phyloP scores from a whole-genome alignment of 495 filamentous ascomycete genomes.

The Chaetomium cochliodes region DNA sequence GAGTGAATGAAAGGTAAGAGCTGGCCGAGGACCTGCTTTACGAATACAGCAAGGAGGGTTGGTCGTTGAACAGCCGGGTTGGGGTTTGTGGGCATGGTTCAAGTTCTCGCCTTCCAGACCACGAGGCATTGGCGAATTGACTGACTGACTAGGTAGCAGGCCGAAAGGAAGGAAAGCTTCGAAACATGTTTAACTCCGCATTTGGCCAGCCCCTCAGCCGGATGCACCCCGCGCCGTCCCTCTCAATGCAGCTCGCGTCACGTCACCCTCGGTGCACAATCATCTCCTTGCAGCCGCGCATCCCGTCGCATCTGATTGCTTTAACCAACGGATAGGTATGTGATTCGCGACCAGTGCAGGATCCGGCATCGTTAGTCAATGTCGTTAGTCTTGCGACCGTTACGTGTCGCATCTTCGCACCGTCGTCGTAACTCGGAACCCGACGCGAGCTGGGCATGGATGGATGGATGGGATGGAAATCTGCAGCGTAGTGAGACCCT shows the following conservation, averaged over 20 bases:
- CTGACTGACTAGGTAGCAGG: too few species aligned
- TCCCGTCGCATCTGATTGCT: neutral
- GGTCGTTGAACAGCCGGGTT: too few species aligned
- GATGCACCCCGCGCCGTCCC: conserved; percentile 9
- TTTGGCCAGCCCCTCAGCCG: conserved; percentile 4
- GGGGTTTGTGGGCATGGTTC: neutral
- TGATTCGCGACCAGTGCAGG: too few species aligned
- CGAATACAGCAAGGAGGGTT: too few species aligned
- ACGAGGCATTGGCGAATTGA: too few species aligned
- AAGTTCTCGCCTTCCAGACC: neutral
- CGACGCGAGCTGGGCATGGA: too few species aligned
- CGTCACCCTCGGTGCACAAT: neutral
- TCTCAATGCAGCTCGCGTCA: conserved; percentile 3
- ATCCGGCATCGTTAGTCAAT: too few species aligned
- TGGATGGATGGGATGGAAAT: too few species aligned
- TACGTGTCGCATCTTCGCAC: neutral
- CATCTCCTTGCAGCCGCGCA: neutral
- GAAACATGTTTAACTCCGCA: neutral
- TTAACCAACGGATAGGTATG: too few species aligned
- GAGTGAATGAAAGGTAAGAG: neutral
- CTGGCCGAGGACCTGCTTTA: too few species aligned
- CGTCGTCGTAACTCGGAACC: neutral
- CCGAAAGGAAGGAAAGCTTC: neutral
- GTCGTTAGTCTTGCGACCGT: too few species aligned
- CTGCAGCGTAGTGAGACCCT: neutral